phyloP scores from a whole-genome alignment of 345 rosid genomes.

The Eucalyptus polyanthemos region DNA sequence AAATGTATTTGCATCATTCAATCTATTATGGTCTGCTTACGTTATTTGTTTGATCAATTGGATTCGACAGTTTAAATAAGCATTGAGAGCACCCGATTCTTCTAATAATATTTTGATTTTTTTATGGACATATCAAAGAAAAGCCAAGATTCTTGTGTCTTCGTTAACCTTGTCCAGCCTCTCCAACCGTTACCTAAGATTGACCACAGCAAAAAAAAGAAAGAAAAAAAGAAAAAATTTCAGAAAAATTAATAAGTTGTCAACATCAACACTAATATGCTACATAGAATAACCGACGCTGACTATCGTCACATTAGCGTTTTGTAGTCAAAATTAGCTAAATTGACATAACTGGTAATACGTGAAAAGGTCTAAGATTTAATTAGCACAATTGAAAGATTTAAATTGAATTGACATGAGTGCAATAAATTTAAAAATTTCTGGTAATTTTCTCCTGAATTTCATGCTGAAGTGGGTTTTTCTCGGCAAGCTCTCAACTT shows the following conservation, averaged over 20 bases:
- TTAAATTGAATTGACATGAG: background rate
- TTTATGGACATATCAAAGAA: background rate
- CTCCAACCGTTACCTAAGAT: background rate
- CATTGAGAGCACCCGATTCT: background rate
- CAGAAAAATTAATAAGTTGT: too few relatives aligned
- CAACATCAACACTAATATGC: background rate
- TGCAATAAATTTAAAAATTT: too few relatives aligned
- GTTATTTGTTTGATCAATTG: background rate
- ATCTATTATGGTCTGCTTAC: background rate
- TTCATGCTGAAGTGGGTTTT: background rate
- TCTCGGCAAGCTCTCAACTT: background rate
- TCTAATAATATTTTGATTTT: background rate
- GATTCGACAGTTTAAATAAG: background rate
- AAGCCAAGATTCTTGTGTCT: background rate
- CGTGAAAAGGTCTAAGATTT: fast-evolving
- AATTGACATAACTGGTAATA: too few relatives aligned
- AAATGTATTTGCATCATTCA: background rate
- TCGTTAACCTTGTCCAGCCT: background rate
- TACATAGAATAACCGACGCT: too few relatives aligned
- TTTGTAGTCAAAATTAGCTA: background rate
- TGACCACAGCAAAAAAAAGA: background rate
- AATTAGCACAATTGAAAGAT: background rate
- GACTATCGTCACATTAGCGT: fast-evolving
- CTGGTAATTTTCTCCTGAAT: background rate
- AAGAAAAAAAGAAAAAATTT: too few relatives aligned